Percentiles rank a stretch among this genome's conserved stretches.
phyloP scores from a whole-genome alignment of 208 protist genomes.

The Phytomonas francai region DNA sequence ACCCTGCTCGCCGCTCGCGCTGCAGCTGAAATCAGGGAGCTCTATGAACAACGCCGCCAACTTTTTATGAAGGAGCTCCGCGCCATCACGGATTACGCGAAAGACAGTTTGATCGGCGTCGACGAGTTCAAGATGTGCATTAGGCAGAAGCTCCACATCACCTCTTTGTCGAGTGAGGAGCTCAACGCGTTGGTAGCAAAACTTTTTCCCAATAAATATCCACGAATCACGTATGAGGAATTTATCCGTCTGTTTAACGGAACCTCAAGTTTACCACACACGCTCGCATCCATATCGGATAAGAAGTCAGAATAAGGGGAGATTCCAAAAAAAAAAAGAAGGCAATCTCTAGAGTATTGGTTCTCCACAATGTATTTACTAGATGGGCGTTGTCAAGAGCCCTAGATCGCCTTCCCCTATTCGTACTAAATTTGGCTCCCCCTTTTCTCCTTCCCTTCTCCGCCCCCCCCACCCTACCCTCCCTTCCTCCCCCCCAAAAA shows the following conservation, averaged over 20 bases:
- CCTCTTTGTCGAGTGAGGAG: slow-evolving; percentile 53
- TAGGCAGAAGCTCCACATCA: slow-evolving; percentile 56
- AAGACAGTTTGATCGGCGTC: slow-evolving; percentile 75
- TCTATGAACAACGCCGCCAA: slow-evolving; percentile 79
- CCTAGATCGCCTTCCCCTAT: neutral
- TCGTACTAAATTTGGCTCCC: neutral
- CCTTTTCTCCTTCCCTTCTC: neutral
- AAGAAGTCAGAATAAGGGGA: slow-evolving; percentile 1
- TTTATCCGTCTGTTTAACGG: slow-evolving; percentile 80
- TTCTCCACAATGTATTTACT: neutral
- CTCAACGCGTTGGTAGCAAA: slow-evolving; percentile 64
- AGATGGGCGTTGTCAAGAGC: neutral
- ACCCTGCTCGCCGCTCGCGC: slow-evolving; percentile 36
- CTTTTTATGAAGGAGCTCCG: slow-evolving; percentile 87
- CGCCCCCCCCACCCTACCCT: too few relatives aligned
- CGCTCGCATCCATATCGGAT: slow-evolving; percentile 52
- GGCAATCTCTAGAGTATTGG: neutral
- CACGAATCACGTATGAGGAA: slow-evolving; percentile 74
- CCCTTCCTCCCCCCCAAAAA: too few relatives aligned
- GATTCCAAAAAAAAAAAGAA: neutral
- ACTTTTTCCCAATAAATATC: slow-evolving; percentile 54
- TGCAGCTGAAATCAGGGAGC: slow-evolving; percentile 58
- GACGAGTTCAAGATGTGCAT: slow-evolving; percentile 84
- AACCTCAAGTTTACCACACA: slow-evolving; percentile 77
- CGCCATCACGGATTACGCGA: slow-evolving; percentile 80